Percentiles rank a stretch among this genome's conserved stretches.
phyloP scores from a whole-genome alignment of 192 early-diverging fungal genomes.

The Linnemannia exigua region DNA sequence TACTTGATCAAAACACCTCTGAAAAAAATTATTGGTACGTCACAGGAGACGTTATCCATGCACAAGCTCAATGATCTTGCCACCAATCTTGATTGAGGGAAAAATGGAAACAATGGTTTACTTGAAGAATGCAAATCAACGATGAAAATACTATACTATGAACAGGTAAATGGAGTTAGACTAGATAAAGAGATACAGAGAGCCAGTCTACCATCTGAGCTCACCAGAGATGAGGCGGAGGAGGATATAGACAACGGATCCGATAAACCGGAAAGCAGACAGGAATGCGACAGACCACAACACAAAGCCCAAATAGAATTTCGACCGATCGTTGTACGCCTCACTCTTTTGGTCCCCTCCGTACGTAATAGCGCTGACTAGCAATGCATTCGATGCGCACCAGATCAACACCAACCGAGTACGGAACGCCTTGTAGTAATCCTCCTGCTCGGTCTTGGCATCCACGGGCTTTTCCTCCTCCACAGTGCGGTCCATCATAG shows the following conservation, averaged over 20 bases:
- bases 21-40: background rate
- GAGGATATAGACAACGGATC: constrained; percentile 78
- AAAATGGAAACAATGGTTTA: background rate
- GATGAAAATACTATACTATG: background rate
- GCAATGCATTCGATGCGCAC: constrained; percentile 85
- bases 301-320: constrained; percentile 84
- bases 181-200: background rate
- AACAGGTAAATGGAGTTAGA: background rate
- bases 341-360: constrained; percentile 50
- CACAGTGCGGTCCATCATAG: constrained; percentile 59
- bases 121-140: background rate
- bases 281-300: constrained; percentile 88
- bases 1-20: background rate
- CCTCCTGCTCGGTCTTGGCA: constrained; percentile 83
- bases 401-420: constrained; percentile 86
- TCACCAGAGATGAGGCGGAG: constrained; percentile 60
- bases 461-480: constrained; percentile 64
- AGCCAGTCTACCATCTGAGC: constrained; percentile 33
- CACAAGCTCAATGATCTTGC: background rate
- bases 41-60: background rate
- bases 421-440: constrained; percentile 90
- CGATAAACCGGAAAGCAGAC: constrained; percentile 80
- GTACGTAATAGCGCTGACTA: constrained; percentile 80
- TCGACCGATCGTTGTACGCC: constrained; percentile 41
- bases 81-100: background rate